These are phyloP conservation scores for Monosporascus sp. DNA, from an alignment of 2,329 filamentous ascomycete genomes.

Conservation along the genomic window DNA sequence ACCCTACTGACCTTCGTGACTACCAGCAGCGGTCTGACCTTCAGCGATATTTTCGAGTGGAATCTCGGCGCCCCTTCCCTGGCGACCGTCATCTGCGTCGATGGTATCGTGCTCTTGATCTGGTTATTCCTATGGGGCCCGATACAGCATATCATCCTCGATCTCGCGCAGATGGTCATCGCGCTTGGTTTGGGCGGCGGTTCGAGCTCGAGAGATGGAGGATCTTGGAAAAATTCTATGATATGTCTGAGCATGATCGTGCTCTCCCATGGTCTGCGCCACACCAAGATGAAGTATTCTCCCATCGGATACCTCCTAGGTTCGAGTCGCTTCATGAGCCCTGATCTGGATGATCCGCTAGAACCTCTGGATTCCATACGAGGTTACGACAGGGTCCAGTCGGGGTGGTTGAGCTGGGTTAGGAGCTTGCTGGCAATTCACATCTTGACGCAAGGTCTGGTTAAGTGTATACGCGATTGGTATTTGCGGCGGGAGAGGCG, in stretches of 20 bases:
- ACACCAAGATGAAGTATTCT: slow-evolving; percentile 43
- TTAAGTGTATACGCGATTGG: slow-evolving; percentile 66
- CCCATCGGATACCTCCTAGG: slow-evolving; percentile 41
- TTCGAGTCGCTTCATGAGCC: slow-evolving; percentile 39
- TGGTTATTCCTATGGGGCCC: slow-evolving; percentile 87
- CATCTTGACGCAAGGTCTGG: slow-evolving; percentile 67
- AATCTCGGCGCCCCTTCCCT: slow-evolving; percentile 81
- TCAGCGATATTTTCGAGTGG: slow-evolving; percentile 88
- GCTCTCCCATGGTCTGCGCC: slow-evolving; percentile 45
- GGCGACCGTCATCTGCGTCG: slow-evolving; percentile 77
- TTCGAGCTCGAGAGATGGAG: slow-evolving; percentile 60
- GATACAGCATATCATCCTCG: slow-evolving; percentile 80
- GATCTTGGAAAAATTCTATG: slow-evolving; percentile 61
- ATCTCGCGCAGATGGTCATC: slow-evolving; percentile 89
- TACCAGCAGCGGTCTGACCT: slow-evolving; percentile 70
- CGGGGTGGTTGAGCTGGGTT: slow-evolving; percentile 57
- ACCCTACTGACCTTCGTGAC: slow-evolving; percentile 88
- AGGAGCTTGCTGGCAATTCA: slow-evolving; percentile 67
- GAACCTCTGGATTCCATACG: slow-evolving; percentile 33
- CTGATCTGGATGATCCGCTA: slow-evolving; percentile 42
- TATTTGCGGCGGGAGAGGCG: slow-evolving; percentile 56
- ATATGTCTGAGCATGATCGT: slow-evolving; percentile 66
- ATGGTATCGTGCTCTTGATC: slow-evolving; percentile 73
- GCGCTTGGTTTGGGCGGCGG: slow-evolving; percentile 85
- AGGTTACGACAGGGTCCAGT: slow-evolving; percentile 47